A percentile compares a stretch with the other conserved stretches of the same genome.
These are phyloP conservation scores for Aplosporella prunicola DNA, from an alignment of 2,329 filamentous ascomycete genomes.

Conservation along the genomic window DNA sequence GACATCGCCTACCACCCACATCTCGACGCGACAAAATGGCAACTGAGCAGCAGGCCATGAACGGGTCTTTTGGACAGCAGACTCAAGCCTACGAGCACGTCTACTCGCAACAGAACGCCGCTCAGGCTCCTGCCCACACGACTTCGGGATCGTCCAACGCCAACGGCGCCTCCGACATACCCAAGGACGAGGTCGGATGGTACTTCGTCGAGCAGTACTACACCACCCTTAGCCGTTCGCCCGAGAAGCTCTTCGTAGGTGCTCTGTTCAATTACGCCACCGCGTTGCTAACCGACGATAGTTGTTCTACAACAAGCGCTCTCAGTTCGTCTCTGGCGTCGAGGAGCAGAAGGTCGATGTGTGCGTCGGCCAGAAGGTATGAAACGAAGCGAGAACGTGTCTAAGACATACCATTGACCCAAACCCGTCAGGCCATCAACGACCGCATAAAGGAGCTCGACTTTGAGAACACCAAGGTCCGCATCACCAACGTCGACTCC, in stretches of 20 bases:
- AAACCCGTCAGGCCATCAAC: slow-evolving; percentile 62
- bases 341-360: slow-evolving; percentile 85
- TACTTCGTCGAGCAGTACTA: slow-evolving; percentile 99
- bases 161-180: slow-evolving; percentile 34
- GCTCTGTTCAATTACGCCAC: too few relatives aligned
- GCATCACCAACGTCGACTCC: slow-evolving; percentile 94
- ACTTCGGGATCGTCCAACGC: slow-evolving; percentile 13
- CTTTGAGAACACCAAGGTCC: slow-evolving; percentile 96
- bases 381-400: slow-evolving; percentile 18
- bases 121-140: slow-evolving; percentile 21
- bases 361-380: slow-evolving; percentile 76
- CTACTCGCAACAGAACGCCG: slow-evolving; percentile 20
- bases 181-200: slow-evolving; percentile 96
- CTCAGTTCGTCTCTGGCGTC: slow-evolving; percentile 84
- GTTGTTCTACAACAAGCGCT: slow-evolving; percentile 93
- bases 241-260: slow-evolving; percentile 74
- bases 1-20: not conserved
- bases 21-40: slow-evolving; percentile 23
- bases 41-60: slow-evolving; percentile 30
- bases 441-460: slow-evolving; percentile 88
- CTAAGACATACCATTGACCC: slow-evolving; percentile 14
- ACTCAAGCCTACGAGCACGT: slow-evolving; percentile 31
- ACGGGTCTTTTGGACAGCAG: slow-evolving; percentile 38
- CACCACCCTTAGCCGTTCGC: slow-evolving; percentile 87
- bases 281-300: slow-evolving; percentile 17